These are phyloP conservation scores for Sugiyamaella qingdaonensis DNA, from an alignment of 805 yeast genomes.

Conservation along the genomic window DNA sequence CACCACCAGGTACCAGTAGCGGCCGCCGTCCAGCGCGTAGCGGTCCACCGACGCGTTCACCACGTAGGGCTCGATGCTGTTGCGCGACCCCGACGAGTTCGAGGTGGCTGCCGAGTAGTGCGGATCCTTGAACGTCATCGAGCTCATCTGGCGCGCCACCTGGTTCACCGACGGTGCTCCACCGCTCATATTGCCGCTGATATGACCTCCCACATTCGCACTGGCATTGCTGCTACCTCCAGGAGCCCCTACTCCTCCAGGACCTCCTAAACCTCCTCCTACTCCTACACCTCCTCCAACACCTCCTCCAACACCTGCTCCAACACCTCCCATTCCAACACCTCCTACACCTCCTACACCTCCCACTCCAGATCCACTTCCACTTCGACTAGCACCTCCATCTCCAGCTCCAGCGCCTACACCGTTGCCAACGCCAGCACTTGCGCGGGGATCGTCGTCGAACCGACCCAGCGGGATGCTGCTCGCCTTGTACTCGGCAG, in stretches of 20 bases:
- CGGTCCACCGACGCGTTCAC: constrained; percentile 72
- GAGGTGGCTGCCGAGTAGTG: not conserved
- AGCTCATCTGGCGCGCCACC: not conserved
- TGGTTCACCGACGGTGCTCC: not conserved
- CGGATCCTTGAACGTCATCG: constrained; percentile 1
- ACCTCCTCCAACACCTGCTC: not conserved
- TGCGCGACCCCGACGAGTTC: not conserved
- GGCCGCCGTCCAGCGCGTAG: constrained; percentile 74
- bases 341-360: not conserved
- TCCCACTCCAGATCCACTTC: not conserved
- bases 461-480: constrained; percentile 62
- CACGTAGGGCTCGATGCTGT: constrained; percentile 33
- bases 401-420: not conserved
- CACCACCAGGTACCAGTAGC: constrained; percentile 80
- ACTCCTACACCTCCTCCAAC: no score
- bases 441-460: constrained; percentile 33
- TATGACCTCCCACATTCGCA: not conserved
- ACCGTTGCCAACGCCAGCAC: not conserved
- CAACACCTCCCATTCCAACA: not conserved
- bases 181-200: not conserved
- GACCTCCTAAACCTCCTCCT: no score
- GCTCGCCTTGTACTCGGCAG: constrained; percentile 89
- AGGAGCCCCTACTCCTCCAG: no score
- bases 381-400: not conserved
- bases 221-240: not conserved